phyloP scores from a whole-genome alignment of 108 stramenopile species.

The Poteriospumella lacustris region DNA sequence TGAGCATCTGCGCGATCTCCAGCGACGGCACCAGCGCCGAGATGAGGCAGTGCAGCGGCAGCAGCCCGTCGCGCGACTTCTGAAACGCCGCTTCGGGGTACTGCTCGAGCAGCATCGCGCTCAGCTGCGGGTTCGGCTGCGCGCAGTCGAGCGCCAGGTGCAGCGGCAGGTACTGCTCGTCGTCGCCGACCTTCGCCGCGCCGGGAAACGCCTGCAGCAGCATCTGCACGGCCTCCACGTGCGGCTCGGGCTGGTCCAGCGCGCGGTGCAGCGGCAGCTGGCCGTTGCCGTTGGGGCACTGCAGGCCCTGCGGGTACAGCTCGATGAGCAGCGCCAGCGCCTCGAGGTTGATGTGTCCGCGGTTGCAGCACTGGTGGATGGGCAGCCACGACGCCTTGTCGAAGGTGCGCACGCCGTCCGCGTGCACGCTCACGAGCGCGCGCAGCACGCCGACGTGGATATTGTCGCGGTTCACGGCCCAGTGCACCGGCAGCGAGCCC shows the following conservation, averaged over 20 bases:
- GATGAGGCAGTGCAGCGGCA: slow-evolving; percentile 21
- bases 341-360: not conserved
- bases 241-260: not conserved
- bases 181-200: slow-evolving; percentile 2
- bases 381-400: slow-evolving; percentile 20
- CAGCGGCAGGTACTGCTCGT: slow-evolving; percentile 14
- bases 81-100: slow-evolving; percentile 14
- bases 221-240: not conserved
- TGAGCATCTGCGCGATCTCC: not conserved
- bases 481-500: slow-evolving; percentile 24
- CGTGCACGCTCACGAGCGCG: slow-evolving; percentile 3
- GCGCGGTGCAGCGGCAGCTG: slow-evolving; percentile 20
- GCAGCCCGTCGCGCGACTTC: slow-evolving; percentile 11
- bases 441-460: not conserved
- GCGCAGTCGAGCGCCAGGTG: slow-evolving; percentile 18
- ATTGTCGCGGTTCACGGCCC: slow-evolving; percentile 20
- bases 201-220: slow-evolving; percentile 18
- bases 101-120: not conserved
- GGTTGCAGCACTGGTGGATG: slow-evolving; percentile 8
- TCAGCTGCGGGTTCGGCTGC: not conserved
- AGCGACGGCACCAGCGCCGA: not conserved
- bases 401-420: slow-evolving; percentile 9
- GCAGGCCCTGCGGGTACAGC: slow-evolving; percentile 4
- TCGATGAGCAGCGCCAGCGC: slow-evolving; percentile 11
- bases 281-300: slow-evolving; percentile 14